Conservation (phyloP, 2,329 filamentous ascomycete species). For the Scedosporium minutisporum region DNA sequence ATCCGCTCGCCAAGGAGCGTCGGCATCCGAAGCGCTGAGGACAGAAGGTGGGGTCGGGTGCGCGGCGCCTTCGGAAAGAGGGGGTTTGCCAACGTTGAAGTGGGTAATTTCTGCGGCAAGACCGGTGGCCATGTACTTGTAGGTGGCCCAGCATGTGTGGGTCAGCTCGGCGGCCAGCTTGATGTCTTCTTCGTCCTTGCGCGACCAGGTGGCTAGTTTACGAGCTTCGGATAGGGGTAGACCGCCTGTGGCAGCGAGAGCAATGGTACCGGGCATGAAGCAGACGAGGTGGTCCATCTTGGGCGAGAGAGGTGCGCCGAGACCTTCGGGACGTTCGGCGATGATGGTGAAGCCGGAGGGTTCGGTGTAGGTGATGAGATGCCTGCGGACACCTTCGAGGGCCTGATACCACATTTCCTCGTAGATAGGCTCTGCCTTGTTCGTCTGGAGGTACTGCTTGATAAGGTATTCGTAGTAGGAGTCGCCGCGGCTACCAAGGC, state of each 20-base stretch:
- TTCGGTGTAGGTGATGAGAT: conserved; percentile 82
- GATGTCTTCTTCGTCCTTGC: conserved; percentile 78
- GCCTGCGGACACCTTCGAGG: conserved; percentile 75
- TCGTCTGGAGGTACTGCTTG: conserved; percentile 95
- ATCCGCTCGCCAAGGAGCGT: conserved; percentile 59
- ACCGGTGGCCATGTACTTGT: conserved; percentile 79
- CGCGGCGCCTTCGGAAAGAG: conserved; percentile 48
- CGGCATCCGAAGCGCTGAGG: conserved; percentile 4
- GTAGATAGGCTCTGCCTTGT: conserved; percentile 75
- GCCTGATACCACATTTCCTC: conserved; percentile 88
- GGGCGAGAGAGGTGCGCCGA: conserved; percentile 56
- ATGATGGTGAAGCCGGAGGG: conserved; percentile 78
- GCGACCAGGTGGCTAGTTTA: conserved; percentile 62
- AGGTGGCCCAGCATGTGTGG: conserved; percentile 98
- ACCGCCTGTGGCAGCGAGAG: conserved; percentile 75
- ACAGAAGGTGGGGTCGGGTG: conserved; percentile 15
- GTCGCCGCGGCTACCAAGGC: conserved; percentile 86
- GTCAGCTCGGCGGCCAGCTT: conserved; percentile 79
- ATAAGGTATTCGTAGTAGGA: conserved; percentile 99
- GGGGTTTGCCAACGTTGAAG: conserved; percentile 67
- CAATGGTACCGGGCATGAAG: conserved; percentile 95
- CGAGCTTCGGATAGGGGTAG: conserved; percentile 65
- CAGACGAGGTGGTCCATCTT: conserved; percentile 99
- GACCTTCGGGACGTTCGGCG: conserved; percentile 70
- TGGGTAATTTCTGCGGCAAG: conserved; percentile 93